A percentile compares a stretch with the other conserved stretches of the same genome.
These are phyloP conservation scores for Deuterostichococcus epilithicus DNA, from an alignment of 139 green algal genomes.

Conservation along the genomic window DNA sequence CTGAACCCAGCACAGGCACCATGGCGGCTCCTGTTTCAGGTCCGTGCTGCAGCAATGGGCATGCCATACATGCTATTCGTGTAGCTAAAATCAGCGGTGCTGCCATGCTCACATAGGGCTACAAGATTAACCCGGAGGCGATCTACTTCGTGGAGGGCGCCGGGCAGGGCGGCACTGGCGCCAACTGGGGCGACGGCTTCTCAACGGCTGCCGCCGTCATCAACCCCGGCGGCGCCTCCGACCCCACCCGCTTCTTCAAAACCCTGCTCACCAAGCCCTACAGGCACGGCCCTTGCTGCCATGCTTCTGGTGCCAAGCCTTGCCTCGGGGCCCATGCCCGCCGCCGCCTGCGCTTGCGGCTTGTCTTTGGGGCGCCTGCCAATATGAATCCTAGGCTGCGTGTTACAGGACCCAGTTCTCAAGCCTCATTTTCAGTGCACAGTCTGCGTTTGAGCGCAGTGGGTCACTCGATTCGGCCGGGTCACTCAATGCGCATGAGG, in stretches of 20 bases:
- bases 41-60: no score
- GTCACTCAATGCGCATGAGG: background rate
- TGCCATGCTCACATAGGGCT: no score
- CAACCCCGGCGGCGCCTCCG: background rate
- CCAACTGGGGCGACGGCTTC: constrained; percentile 24
- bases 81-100: no score
- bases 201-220: background rate
- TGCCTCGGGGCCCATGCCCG: background rate
- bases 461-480: background rate
- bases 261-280: constrained; percentile 12
- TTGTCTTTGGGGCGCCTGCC: background rate
- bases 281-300: background rate
- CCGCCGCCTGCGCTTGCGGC: no score
- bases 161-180: background rate
- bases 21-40: no score
- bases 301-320: background rate
- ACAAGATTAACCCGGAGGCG: no score
- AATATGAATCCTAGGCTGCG: background rate
- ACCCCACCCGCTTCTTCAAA: constrained; percentile 12
- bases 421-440: no score
- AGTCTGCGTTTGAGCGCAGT: background rate
- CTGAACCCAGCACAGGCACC: no score
- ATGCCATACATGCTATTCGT: no score
- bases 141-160: no score
- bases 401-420: background rate